A percentile compares a stretch with the other conserved stretches of the same genome.
Evolutionary conservation across 2,329 filamentous ascomycete species (phyloP).

Genomic region (Ceratocystis eucalypticola): DNA sequence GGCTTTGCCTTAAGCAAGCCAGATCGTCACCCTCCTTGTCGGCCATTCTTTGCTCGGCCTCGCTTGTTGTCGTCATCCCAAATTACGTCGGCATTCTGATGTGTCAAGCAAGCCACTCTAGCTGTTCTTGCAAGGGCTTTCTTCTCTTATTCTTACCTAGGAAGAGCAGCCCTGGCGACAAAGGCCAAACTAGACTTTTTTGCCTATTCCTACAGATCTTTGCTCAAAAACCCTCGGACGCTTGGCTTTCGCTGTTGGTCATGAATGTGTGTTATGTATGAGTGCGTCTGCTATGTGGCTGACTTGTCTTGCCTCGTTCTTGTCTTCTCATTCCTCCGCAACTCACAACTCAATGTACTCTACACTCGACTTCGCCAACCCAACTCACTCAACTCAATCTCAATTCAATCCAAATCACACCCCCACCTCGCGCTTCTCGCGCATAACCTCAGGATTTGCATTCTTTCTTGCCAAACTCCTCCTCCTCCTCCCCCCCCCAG

Average conservation of each 20-base stretch:
- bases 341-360: neutral
- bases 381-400: neutral
- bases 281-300: too few relatives aligned
- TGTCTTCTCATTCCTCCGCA: neutral
- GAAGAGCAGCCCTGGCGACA: neutral
- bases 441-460: slow-evolving; percentile 2
- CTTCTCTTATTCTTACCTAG: neutral
- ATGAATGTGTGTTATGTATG: too few relatives aligned
- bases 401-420: neutral
- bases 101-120: slow-evolving; percentile 3
- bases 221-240: neutral
- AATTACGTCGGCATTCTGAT: neutral
- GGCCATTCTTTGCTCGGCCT: neutral
- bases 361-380: neutral
- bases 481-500: too few relatives aligned
- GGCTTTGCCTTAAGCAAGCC: neutral
- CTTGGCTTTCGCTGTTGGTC: neutral
- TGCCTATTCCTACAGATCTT: neutral
- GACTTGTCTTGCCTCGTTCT: neutral
- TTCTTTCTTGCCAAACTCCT: neutral
- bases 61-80: slow-evolving; percentile 4
- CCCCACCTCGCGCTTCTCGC: neutral
- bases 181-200: neutral
- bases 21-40: slow-evolving; percentile 1
- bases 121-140: neutral